Evolutionary conservation across 148 eudicot genomes (phyloP).

Genomic region (Gaultheria prostrata): DNA sequence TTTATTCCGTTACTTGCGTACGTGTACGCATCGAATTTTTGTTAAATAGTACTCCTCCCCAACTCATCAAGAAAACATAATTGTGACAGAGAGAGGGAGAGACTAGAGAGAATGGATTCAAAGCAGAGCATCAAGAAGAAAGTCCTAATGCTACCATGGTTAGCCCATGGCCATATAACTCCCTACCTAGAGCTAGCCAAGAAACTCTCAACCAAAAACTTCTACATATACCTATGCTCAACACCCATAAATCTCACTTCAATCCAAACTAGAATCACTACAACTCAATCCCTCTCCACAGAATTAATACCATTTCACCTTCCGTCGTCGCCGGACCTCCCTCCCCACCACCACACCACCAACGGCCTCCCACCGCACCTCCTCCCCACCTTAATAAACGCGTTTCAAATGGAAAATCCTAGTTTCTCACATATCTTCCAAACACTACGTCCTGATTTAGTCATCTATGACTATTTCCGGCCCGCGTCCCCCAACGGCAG

Average conservation of each 20-base stretch:
- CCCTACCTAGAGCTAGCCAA: conserved; percentile 20
- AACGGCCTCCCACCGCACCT: conserved; percentile 33
- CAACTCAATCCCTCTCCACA: neutral
- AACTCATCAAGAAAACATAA: too few relatives aligned
- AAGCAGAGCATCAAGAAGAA: neutral
- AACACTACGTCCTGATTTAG: conserved; percentile 19
- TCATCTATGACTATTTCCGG: conserved; percentile 27
- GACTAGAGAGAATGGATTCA: conserved; percentile 6
- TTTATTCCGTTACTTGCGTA: too few relatives aligned
- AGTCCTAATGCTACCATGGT: conserved; percentile 18
- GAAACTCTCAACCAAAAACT: neutral
- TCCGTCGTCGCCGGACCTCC: conserved; percentile 9
- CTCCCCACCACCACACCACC: conserved; percentile 30
- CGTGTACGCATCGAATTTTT: too few relatives aligned
- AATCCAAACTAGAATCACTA: neutral
- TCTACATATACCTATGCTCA: conserved; percentile 5
- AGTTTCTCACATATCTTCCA: neutral
- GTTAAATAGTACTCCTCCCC: too few relatives aligned
- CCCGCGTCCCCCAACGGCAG: conserved; percentile 20
- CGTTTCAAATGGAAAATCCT: conserved; percentile 17
- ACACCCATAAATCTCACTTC: conserved; percentile 10
- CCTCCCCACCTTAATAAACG: conserved; percentile 16
- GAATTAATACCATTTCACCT: neutral
- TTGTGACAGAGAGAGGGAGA: neutral
- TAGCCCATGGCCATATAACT: conserved; percentile 17